Percentiles rank a stretch among this genome's conserved stretches.
Evolutionary conservation across 2,329 filamentous ascomycete genomes (phyloP).

Genomic region (Tricladium varicosporioides): DNA sequence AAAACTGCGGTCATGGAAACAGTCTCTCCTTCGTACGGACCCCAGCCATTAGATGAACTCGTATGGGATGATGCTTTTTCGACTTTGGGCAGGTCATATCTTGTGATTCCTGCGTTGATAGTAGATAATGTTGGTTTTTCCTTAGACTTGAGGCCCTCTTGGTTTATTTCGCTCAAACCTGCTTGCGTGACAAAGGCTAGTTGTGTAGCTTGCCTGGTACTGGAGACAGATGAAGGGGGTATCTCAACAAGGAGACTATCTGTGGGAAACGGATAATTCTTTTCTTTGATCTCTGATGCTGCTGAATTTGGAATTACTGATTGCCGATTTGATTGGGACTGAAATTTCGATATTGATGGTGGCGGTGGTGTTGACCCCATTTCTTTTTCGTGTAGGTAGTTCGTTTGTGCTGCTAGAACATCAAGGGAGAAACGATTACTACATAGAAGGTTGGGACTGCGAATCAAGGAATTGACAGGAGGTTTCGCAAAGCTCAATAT

Average conservation of each 20-base stretch:
- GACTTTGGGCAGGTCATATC: neutral
- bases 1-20: constrained; percentile 54
- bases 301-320: neutral
- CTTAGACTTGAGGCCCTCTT: no score
- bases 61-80: neutral
- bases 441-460: neutral
- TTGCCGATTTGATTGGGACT: neutral
- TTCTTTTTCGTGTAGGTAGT: constrained; percentile 14
- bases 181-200: neutral
- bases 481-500: constrained; percentile 13
- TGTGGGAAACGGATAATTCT: neutral
- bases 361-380: constrained; percentile 21
- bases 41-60: neutral
- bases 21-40: neutral
- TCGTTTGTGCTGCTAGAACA: constrained; percentile 18
- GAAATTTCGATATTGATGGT: constrained; percentile 1
- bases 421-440: constrained; percentile 13
- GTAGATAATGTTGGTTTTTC: no score
- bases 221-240: neutral
- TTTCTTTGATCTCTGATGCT: neutral
- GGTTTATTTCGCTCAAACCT: neutral
- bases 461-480: neutral
- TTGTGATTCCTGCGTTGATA: neutral
- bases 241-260: neutral
- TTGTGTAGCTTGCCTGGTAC: neutral